Conservation (phyloP, 345 rosid species). For the Orychophragmus violaceus region DNA sequence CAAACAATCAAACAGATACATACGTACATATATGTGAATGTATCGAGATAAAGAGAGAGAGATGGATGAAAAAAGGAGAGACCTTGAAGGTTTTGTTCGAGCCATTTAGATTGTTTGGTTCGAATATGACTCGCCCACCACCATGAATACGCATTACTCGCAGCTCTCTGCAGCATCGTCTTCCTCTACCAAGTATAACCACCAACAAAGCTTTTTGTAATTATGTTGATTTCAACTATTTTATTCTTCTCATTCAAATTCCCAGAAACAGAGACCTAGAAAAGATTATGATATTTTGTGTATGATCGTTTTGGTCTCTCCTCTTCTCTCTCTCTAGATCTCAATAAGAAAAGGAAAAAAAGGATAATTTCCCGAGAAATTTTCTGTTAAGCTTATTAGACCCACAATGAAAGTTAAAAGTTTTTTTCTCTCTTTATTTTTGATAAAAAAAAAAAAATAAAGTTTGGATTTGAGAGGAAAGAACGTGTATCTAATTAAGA, state of each 20-base stretch:
- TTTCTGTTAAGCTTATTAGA: slow-evolving; percentile 6
- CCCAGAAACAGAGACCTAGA: not conserved
- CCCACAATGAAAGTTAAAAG: slow-evolving; percentile 23
- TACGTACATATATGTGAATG: not conserved
- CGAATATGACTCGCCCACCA: slow-evolving; percentile 99
- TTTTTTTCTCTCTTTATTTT: not conserved
- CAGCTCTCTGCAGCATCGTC: slow-evolving; percentile 92
- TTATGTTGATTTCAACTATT: not conserved
- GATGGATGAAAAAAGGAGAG: no score
- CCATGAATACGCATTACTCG: slow-evolving; percentile 98
- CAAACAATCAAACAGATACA: not conserved
- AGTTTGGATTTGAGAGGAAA: slow-evolving; percentile 22
- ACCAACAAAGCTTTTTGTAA: not conserved
- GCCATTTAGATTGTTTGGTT: slow-evolving; percentile 98
- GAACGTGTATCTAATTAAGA: slow-evolving; percentile 18
- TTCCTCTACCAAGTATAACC: not conserved
- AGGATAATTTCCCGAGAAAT: not conserved
- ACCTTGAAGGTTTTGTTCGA: slow-evolving; percentile 98
- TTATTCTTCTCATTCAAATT: slow-evolving; percentile 14
- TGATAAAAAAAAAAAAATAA: not conserved
- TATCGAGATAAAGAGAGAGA: no score
- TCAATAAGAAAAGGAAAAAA: slow-evolving; percentile 7
- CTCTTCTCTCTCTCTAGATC: slow-evolving; percentile 11
- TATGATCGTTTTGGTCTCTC: not conserved
- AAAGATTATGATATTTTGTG: not conserved